Percentiles rank a stretch among this genome's conserved stretches.
Evolutionary conservation across 805 yeast genomes (phyloP).

Genomic region (Metschnikowia chrysomelidarum): DNA sequence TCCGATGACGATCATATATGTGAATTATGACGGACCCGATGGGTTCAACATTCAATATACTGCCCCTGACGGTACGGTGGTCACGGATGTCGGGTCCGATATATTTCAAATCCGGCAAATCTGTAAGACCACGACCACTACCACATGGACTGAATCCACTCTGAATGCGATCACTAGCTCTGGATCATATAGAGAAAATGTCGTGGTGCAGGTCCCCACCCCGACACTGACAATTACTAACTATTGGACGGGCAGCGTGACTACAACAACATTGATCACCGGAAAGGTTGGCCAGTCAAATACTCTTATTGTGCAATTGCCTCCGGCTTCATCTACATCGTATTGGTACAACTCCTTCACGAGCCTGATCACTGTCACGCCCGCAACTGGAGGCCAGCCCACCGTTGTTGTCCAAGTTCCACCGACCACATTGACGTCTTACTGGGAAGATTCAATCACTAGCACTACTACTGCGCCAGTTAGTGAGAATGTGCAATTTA

Average conservation of each 20-base stretch:
- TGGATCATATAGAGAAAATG: constrained; percentile 10
- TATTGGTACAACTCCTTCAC: constrained; percentile 1
- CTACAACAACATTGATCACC: constrained; percentile 7
- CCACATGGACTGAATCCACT: constrained; percentile 4
- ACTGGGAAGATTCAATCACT: constrained; percentile 10
- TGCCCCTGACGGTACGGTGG: constrained; percentile 2
- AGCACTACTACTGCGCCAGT: constrained; percentile 13
- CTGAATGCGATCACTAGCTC: constrained; percentile 1
- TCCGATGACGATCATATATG: constrained; percentile 7
- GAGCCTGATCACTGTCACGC: constrained; percentile 2
- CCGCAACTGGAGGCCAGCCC: constrained; percentile 19
- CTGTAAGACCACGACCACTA: constrained; percentile 4
- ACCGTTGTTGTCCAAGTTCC: constrained; percentile 19
- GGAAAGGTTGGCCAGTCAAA: constrained; percentile 11
- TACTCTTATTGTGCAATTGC: constrained; percentile 17
- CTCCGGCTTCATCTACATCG: constrained; percentile 5
- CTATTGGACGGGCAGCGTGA: constrained; percentile 15
- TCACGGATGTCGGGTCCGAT: constrained; percentile 4
- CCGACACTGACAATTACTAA: constrained; percentile 15
- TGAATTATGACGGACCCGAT: constrained; percentile 7
- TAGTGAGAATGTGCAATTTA: no score
- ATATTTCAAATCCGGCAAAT: not conserved
- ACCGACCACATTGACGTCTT: constrained; percentile 8
- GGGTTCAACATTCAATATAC: constrained; percentile 3
- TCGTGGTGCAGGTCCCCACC: constrained; percentile 17